Conservation (phyloP, 2,329 filamentous ascomycete genomes). For the Tricladium varicosporioides region DNA sequence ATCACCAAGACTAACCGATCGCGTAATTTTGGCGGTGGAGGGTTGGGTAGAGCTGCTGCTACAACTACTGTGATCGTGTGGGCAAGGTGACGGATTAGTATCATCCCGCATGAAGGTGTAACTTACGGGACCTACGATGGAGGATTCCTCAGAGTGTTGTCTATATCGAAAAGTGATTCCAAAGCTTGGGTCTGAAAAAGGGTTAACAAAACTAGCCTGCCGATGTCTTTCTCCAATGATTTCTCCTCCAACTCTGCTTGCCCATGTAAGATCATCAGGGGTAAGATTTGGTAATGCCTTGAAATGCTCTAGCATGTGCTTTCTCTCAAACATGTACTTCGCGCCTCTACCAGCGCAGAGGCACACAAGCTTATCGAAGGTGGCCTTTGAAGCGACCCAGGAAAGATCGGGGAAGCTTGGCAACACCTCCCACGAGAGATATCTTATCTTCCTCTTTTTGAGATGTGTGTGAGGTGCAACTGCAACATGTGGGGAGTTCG, state of each 20-base stretch:
- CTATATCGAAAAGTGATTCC: conserved; percentile 17
- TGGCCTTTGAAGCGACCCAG: neutral
- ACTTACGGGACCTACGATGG: neutral
- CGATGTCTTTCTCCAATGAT: conserved; percentile 5
- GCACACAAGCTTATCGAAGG: conserved; percentile 10
- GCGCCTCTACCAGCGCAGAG: conserved; percentile 14
- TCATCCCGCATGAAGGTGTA: neutral
- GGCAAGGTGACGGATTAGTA: neutral
- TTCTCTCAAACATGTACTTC: conserved; percentile 9
- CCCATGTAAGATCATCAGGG: conserved; percentile 9
- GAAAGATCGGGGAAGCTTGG: neutral
- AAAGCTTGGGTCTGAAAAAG: conserved; percentile 15
- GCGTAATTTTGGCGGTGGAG: neutral
- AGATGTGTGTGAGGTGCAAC: neutral
- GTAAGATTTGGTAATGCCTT: neutral
- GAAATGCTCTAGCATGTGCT: conserved; percentile 1
- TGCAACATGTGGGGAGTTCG: neutral
- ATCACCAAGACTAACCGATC: neutral
- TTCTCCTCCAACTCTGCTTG: conserved; percentile 16
- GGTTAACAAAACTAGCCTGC: neutral
- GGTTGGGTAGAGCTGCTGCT: neutral
- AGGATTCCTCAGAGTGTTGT: neutral
- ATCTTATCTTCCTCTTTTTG: neutral
- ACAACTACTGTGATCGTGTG: neutral
- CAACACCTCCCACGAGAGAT: neutral